Base-by-base conservation (phyloP, 2,329 filamentous ascomycete genomes). In the Pezicula neosporulosa region DNA sequence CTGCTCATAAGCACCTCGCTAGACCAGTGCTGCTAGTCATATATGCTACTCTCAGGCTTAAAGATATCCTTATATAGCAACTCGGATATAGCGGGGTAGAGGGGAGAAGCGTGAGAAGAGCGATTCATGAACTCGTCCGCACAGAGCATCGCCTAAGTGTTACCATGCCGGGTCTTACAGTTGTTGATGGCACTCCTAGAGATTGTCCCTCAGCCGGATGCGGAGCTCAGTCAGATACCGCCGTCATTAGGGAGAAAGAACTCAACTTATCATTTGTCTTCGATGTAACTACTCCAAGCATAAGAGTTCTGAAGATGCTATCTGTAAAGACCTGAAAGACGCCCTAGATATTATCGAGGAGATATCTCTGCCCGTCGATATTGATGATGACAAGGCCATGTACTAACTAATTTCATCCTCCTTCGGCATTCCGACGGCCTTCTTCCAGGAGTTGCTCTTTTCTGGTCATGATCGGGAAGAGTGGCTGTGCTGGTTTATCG, bases 371-470 rank as follows among this genome's bases (percentile, higher is more conserved):
- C 93, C 94, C 16, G 93, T 99, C 67, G 90, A 99, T 70, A 83
- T 96, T 66, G 78, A 92, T 68, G 89, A 97, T 72, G 92, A 97
- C 76, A 86, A 94, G 72, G 90, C 90, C 65, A 99, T 99, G 94
- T 85, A 89, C 72, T 82, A 86, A 68, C 83, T 99, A 59, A 97
- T 99, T 69, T 90, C 89, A 60, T 96, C 94, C 37, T 97, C 94
- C 27, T 99, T 99, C 71, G 94, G 94, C 68, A 99, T n/a, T n/a
- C n/a, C n/a, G n/a, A n/a, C n/a, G n/a, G n/a, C n/a, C n/a, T n/a
- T n/a, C n/a, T n/a, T n/a, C n/a, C n/a, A n/a, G n/a, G n/a, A n/a
- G n/a, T n/a, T n/a, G n/a, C n/a, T n/a, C n/a, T n/a, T n/a, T n/a
- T n/a, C n/a, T n/a, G n/a, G n/a, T n/a, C n/a, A n/a, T n/a, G n/a